Evolutionary conservation across 2,329 filamentous ascomycete species (phyloP).

Genomic region (Exophiala lecanii-corni): DNA sequence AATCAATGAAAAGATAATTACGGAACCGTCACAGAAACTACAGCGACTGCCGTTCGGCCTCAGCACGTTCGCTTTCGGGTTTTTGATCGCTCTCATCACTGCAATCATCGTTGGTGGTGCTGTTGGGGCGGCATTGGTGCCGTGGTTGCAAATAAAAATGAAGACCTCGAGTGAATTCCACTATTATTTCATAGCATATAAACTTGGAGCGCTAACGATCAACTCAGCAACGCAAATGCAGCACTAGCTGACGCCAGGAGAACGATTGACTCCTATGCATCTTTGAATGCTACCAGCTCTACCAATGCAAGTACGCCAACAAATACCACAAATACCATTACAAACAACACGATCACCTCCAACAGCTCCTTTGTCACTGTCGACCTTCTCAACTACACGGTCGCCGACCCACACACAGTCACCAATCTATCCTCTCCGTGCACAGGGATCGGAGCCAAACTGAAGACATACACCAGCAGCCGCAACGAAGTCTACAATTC

Average conservation of each 20-base stretch:
- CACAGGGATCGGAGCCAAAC: neutral
- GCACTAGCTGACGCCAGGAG: neutral
- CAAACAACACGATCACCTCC: neutral
- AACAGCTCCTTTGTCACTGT: no score
- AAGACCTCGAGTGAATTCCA: neutral
- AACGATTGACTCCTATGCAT: neutral
- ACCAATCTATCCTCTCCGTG: neutral
- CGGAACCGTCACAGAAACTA: neutral
- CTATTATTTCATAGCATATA: neutral
- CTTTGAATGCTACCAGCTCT: neutral
- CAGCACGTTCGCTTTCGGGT: neutral
- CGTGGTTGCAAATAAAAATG: neutral
- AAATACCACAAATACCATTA: neutral
- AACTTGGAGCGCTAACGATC: neutral
- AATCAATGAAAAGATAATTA: neutral
- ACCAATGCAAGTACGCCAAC: neutral
- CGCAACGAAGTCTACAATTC: neutral
- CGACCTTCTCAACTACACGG: neutral
- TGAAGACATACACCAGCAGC: neutral
- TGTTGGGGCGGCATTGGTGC: neutral
- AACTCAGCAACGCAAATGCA: neutral
- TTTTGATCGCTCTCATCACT: neutral
- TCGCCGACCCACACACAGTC: neutral
- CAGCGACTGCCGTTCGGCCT: neutral
- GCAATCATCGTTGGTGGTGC: neutral